phyloP scores from a whole-genome alignment of 305 asterid genomes.

The Lippia alba region DNA sequence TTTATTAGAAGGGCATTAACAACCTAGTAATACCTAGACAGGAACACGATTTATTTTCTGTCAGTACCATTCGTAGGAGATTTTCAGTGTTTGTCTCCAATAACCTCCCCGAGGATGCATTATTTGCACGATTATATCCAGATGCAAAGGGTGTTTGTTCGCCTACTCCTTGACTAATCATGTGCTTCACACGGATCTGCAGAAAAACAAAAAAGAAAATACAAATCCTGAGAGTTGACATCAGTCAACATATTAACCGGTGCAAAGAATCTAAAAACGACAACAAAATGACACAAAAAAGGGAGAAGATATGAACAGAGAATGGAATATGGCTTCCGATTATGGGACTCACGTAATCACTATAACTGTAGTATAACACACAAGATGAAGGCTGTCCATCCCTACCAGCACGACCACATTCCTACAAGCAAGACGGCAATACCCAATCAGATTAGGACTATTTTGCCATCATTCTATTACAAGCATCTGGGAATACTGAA shows the following conservation, averaged over 20 bases:
- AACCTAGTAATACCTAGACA: conserved; percentile 15
- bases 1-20: conserved; percentile 26
- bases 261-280: conserved; percentile 23
- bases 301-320: conserved; percentile 11
- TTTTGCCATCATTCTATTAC: conserved; percentile 8
- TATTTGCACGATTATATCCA: conserved; percentile 62
- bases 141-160: conserved; percentile 73
- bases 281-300: neutral
- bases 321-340: conserved; percentile 28
- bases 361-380: conserved; percentile 86
- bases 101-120: conserved; percentile 71
- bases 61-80: conserved; percentile 83
- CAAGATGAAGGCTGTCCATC: conserved; percentile 95
- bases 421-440: conserved; percentile 57
- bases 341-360: conserved; percentile 79
- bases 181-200: conserved; percentile 95
- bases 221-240: conserved; percentile 28
- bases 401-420: conserved; percentile 99
- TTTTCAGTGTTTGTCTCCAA: conserved; percentile 92
- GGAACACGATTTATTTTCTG: conserved; percentile 23
- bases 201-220: conserved; percentile 31
- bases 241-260: neutral
- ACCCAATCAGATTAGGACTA: conserved; percentile 26
- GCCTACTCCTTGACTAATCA: conserved; percentile 80
- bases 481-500: conserved; percentile 15